Percentiles rank a stretch among this genome's conserved stretches.
Conservation (phyloP, 306 rosid species). For the Gleditsia sinensis region DNA sequence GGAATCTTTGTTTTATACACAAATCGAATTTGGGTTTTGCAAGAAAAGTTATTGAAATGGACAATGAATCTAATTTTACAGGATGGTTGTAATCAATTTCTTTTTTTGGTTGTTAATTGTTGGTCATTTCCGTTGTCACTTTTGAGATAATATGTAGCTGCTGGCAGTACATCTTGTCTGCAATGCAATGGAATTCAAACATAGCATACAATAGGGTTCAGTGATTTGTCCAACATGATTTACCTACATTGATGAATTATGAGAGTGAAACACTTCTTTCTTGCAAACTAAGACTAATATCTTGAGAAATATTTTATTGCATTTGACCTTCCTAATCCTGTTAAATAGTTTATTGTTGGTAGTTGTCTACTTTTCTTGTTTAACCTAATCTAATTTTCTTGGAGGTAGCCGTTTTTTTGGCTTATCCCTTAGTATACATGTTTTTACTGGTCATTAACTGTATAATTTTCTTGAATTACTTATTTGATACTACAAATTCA, state of each 20-base stretch:
- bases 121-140: not conserved
- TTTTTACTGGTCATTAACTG: not conserved
- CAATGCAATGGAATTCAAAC: not conserved
- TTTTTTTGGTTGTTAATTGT: not conserved
- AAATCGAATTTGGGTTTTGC: not conserved
- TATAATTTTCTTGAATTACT: not conserved
- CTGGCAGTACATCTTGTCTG: not conserved
- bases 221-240: not conserved
- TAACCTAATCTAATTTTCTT: not conserved
- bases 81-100: not conserved
- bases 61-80: not conserved
- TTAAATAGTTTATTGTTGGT: slow-evolving; percentile 11
- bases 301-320: not conserved
- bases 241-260: not conserved
- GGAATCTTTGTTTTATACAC: not conserved
- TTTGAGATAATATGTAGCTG: not conserved
- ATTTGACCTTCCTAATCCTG: not conserved
- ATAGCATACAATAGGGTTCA: not conserved
- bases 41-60: not conserved
- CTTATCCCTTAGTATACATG: not conserved
- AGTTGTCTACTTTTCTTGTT: slow-evolving; percentile 6
- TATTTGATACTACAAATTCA: not conserved
- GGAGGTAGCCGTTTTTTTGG: not conserved
- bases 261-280: slow-evolving; percentile 4
- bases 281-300: not conserved